A percentile compares a stretch with the other conserved stretches of the same genome.
phyloP scores from a whole-genome alignment of 1,139 yeast genomes.

The Diutina mesorugosa region DNA sequence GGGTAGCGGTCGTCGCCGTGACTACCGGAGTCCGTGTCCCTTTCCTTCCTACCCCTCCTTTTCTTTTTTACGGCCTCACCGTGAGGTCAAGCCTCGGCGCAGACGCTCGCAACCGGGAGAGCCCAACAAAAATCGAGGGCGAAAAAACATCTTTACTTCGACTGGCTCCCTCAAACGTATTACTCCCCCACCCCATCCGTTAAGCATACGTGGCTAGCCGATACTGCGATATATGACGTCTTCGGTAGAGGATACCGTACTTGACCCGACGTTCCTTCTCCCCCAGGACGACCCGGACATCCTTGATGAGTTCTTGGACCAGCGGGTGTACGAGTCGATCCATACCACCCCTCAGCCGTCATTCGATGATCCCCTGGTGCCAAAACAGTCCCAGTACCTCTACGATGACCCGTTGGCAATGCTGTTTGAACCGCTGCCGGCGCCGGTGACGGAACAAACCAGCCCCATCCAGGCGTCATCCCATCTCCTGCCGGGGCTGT shows the following conservation, averaged over 20 bases:
- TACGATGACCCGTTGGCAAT: background rate
- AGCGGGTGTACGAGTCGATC: conserved; percentile 32
- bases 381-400: conserved; percentile 11
- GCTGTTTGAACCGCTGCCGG: background rate
- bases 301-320: conserved; percentile 46
- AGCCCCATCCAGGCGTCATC: background rate
- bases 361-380: conserved; percentile 11
- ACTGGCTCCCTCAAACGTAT: background rate
- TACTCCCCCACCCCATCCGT: background rate
- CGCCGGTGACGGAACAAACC: background rate
- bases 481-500: background rate
- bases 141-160: background rate
- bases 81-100: background rate
- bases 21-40: background rate
- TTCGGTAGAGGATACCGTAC: conserved; percentile 1
- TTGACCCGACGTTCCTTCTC: conserved; percentile 3
- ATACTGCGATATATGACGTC: background rate
- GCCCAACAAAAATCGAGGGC: background rate
- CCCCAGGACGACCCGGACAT: conserved; percentile 24
- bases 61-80: background rate
- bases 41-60: background rate
- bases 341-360: background rate
- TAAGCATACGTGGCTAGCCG: background rate
- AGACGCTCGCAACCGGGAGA: background rate
- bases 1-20: background rate